Base-by-base conservation (phyloP, 345 rosid genomes). In the Turnera subulata region DNA sequence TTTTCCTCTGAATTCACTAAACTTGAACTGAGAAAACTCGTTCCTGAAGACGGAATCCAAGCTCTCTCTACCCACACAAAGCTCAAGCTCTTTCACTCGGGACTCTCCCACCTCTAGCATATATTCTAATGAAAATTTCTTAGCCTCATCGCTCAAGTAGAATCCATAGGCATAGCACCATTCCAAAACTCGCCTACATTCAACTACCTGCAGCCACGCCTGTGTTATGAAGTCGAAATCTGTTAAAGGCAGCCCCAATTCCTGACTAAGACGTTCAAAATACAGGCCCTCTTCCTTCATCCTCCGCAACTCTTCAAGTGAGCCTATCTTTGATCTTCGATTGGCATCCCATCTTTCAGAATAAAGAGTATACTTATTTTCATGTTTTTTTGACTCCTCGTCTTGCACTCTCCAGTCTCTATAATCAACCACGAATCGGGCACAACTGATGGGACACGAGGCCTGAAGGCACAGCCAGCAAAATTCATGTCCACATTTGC, bases 131-230 rank as follows among this genome's bases (percentile, higher is more conserved):
- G 90, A 88, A 55, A 77, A 95, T 66, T 86, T 83, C 75, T 80
- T 94, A 23, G 85, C 86, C 50, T 78, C 75, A 62, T 90, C 99
- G 17, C 83, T 88, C 33, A 94, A 80, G 73, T 94, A 90, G 77
- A 75, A 94, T 40, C 99, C 99, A 78, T 94, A 94, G 19, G 96
- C 91, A 69, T 94, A 94, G 17, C 97, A 90, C 99, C 99, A 94
- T 71, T 94, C 90, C 58, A 94, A 73, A 55, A 90, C 99, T 68
- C 97, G 79, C 62, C 97, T 82, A 56, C 97, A 94, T 79, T 94
- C 99, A 58, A 94, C 86, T 49, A 94, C 8, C 97, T 94, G 99
- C 70, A 85, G 91, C 96, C 95, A 94, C 22, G 99, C 97, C 46
- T 94, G 97, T 64, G 82, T 67, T 62, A 94, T 83, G 77, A 94